Evolutionary conservation across 495 filamentous ascomycete species (phyloP).

Genomic region (Tuber melanosporum): DNA sequence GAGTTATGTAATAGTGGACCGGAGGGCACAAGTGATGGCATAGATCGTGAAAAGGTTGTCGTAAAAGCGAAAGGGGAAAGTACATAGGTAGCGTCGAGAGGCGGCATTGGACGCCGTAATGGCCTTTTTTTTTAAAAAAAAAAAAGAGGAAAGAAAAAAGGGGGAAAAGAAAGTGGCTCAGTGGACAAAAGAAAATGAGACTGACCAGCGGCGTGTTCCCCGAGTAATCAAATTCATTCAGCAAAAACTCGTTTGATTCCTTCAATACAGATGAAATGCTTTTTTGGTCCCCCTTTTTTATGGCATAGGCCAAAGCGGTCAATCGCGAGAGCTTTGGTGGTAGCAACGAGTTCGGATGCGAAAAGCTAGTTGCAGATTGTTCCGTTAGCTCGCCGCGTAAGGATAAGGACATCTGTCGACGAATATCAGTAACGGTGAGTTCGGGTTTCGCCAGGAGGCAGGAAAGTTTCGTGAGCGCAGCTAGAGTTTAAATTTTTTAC

Average conservation of each 20-base stretch:
- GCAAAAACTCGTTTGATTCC: slow-evolving; percentile 57
- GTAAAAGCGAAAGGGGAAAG: slow-evolving; percentile 1
- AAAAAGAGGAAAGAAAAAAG: slow-evolving; percentile 2
- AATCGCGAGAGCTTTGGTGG: slow-evolving; percentile 51
- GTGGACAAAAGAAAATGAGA: slow-evolving; percentile 25
- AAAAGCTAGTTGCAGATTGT: slow-evolving; percentile 49
- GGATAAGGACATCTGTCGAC: slow-evolving; percentile 63
- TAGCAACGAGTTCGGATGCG: slow-evolving; percentile 56
- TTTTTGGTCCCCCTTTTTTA: slow-evolving; percentile 62
- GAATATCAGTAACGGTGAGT: slow-evolving; percentile 57
- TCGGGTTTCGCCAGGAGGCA: slow-evolving; percentile 70
- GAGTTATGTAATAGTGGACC: slow-evolving; percentile 25
- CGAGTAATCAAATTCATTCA: slow-evolving; percentile 76
- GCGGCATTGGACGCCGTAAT: neutral
- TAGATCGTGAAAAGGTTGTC: slow-evolving; percentile 27
- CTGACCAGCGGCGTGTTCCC: slow-evolving; percentile 79
- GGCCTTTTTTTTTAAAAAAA: slow-evolving; percentile 3
- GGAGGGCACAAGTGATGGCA: slow-evolving; percentile 20
- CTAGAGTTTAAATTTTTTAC: slow-evolving; percentile 40
- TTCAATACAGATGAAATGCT: slow-evolving; percentile 61
- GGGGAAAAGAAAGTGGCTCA: slow-evolving; percentile 21
- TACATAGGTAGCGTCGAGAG: neutral
- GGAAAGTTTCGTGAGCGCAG: slow-evolving; percentile 85
- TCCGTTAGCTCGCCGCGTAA: slow-evolving; percentile 85
- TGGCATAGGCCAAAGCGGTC: slow-evolving; percentile 72